phyloP scores from a whole-genome alignment of 192 early-diverging fungal species.

The Backusella mclennaniae region DNA sequence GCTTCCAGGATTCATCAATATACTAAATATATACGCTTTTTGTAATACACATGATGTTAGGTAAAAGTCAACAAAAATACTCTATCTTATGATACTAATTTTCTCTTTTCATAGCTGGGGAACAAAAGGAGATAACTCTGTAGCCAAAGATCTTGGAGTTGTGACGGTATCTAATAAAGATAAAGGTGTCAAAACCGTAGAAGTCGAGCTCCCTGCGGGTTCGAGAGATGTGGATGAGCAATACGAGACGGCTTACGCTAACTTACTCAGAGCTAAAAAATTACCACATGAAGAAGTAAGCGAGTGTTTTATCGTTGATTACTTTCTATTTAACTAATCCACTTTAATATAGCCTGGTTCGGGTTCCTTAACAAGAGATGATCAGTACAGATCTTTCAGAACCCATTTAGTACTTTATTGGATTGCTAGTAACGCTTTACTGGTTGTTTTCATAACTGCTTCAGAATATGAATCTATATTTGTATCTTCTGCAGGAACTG shows the following conservation, averaged over 20 bases:
- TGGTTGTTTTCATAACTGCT: slow-evolving; percentile 72
- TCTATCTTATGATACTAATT: neutral
- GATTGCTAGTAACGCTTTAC: slow-evolving; percentile 78
- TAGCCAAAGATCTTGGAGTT: slow-evolving; percentile 65
- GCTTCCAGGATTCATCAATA: slow-evolving; percentile 76
- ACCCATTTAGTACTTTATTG: slow-evolving; percentile 80
- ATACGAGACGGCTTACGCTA: slow-evolving; percentile 78
- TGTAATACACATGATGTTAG: slow-evolving; percentile 94
- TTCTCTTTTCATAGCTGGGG: slow-evolving; percentile 63
- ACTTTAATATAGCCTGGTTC: slow-evolving; percentile 9
- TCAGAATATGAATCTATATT: slow-evolving; percentile 41
- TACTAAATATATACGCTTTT: slow-evolving; percentile 92
- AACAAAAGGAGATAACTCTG: slow-evolving; percentile 84
- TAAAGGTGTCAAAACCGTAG: slow-evolving; percentile 51
- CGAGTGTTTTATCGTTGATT: neutral
- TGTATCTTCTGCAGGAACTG: slow-evolving; percentile 32
- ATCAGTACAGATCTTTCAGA: slow-evolving; percentile 85
- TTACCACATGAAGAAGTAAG: slow-evolving; percentile 1
- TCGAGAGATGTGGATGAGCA: slow-evolving; percentile 71
- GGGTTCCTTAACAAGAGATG: slow-evolving; percentile 54
- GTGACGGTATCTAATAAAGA: slow-evolving; percentile 67
- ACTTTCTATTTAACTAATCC: neutral
- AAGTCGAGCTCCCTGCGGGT: slow-evolving; percentile 72
- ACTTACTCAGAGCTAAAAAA: slow-evolving; percentile 31
- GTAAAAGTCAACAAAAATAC: neutral